Base-by-base conservation (phyloP, 2,329 filamentous ascomycete genomes). In the Fusarium foetens region DNA sequence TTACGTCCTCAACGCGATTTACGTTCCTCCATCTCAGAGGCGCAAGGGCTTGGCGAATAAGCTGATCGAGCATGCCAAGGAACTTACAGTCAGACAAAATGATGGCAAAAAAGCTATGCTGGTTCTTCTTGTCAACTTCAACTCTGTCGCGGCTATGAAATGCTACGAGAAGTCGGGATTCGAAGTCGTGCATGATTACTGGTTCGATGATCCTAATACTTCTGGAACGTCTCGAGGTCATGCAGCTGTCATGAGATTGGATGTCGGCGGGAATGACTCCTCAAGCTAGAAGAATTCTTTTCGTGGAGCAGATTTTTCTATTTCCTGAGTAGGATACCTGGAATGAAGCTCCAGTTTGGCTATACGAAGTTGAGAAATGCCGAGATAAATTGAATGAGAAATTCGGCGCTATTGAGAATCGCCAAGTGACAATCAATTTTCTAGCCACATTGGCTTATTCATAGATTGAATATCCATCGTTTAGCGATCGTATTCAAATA, bases 81-180 rank as follows among this genome's bases (percentile, higher is more conserved):
- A 25, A 3, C 11, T 70, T 23, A 52, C 39, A 1, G 29, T 25
- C 0, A 49, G 54, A 27, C 23, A 11, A 2, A 57, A 43, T 3
- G 9, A 7, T 7, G 23, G 36, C n/a, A 27, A 29, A 3, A 70
- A 63, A 4, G 33, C 25, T 3, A 61, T 53, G 14, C 3, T 74
- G 3, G 59, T 60, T 1, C 38, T 74, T 3, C n/a, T 74, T 6
- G 46, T 71, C 17, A 66, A 71, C 1, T 58, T 61, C 13, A 41
- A 68, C 0, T 71, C 62, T 21, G 35, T 59, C 8, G 45, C 52
- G 3, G 72, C 71, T 3, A 53, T 39, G 9, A 59, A 16, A 19
- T 70, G 68, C 2, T 74, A 74, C 19, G 66, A 72, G 19, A 74
- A 73, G n/a, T 60, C 57, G 3, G 69, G 69, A 0, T 74, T 74